Evolutionary conservation across 805 yeast species (phyloP).

Genomic region (Lipomyces anomalus): DNA sequence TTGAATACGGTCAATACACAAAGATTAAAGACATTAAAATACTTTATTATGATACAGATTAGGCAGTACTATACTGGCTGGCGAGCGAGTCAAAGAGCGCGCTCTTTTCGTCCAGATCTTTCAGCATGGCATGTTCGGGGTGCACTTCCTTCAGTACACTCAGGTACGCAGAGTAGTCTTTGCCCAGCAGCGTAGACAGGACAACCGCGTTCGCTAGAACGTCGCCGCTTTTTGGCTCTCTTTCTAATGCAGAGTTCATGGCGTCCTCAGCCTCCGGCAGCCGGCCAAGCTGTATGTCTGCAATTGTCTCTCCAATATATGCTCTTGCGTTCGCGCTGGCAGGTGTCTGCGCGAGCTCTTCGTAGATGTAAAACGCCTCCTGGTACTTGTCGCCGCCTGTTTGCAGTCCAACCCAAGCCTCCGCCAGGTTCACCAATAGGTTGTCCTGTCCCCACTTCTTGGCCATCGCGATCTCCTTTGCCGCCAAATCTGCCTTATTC

Average conservation of each 20-base stretch:
- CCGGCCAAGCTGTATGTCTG: constrained; percentile 74
- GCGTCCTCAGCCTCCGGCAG: constrained; percentile 74
- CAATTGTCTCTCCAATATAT: constrained; percentile 59
- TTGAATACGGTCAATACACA: too few species aligned
- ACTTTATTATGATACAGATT: too few species aligned
- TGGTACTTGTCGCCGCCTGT: constrained; percentile 35
- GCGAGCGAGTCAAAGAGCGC: constrained; percentile 65
- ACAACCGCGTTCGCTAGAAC: constrained; percentile 60
- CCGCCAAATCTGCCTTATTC: constrained; percentile 43
- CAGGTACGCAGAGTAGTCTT: constrained; percentile 26
- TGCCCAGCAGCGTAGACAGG: constrained; percentile 52
- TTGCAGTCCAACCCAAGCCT: constrained; percentile 60
- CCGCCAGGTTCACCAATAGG: constrained; percentile 69
- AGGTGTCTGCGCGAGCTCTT: constrained; percentile 66
- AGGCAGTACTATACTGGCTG: constrained; percentile 41
- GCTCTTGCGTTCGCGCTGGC: constrained; percentile 44
- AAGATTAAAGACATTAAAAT: too few species aligned
- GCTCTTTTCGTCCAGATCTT: constrained; percentile 57
- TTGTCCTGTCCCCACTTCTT: constrained; percentile 60
- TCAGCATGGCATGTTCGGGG: constrained; percentile 52
- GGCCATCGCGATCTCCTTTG: constrained; percentile 41
- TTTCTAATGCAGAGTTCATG: constrained; percentile 38
- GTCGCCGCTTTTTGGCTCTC: constrained; percentile 36
- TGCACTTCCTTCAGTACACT: constrained; percentile 42
- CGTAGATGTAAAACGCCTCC: constrained; percentile 44